Base-by-base conservation (phyloP, 2,329 filamentous ascomycete species). In the Knufia petricola region DNA sequence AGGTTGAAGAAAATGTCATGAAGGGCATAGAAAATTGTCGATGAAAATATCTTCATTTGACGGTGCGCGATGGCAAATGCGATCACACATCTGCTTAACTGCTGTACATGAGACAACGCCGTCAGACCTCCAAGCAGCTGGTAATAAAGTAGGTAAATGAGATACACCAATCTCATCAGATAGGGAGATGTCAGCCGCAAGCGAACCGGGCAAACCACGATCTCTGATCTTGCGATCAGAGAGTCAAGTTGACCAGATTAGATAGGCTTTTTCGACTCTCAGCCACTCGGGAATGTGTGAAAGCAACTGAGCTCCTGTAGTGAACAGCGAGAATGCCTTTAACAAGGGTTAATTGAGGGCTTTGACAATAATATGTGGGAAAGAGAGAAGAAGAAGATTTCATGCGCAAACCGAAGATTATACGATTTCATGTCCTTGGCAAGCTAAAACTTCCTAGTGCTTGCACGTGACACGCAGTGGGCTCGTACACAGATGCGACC, bases 281-380 rank as follows among this genome's bases (percentile, higher is more conserved):
- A 51, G 50, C 42, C 39, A 47, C 50, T 55, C 52, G 51, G 52
- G 45, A 53, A 55, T 55, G 44, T 55, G 49, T 53, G 48, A 46
- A 53, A 23, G 41, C 51, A 50, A 55, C 34, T 40, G 48, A 49
- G 24, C 19, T 41, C 26, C 36, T 48, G 31, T 42, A 48, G 46
- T 48, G 46, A 48, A 20, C 20, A 41, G 36, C 37, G 38, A 21
- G 15, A 15, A 41, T 51, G 52, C 52, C 43, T 52, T 54, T 46
- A 52, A 55, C 51, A 55, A 49, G 50, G 52, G 52, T 55, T 51
- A 47, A 23, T 45, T 43, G 52, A 55, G 51, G 30, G 48, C 51
- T 51, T 50, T 41, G 50, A 52, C 46, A 50, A 55, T 51, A 51
- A 49, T 48, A 21, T 40, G 28, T 26, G 50, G 20, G 34, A 34